Base-by-base conservation (phyloP, 371 early-diverging fungal species). In the Mortierella sp. region DNA sequence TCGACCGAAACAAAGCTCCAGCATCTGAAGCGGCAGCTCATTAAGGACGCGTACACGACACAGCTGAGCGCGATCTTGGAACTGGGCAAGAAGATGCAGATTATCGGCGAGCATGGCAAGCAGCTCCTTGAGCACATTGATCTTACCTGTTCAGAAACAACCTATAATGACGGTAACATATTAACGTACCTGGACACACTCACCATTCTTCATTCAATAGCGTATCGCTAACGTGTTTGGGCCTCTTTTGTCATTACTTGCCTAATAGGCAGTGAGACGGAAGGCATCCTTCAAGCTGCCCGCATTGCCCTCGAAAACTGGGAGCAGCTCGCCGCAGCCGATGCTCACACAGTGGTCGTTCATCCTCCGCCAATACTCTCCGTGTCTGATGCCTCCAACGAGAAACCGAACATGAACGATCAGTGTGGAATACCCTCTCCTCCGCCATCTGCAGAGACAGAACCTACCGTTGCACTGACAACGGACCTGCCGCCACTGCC, bases 61-160 rank as follows among this genome's bases (percentile, higher is more conserved):
- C 70, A 76, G 27, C 42, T 76, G 65, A 64, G 64, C 48, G 76
- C 76, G 31, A 65, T 64, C 11, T 52, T 76, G 4, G 76, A 76
- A 39, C 57, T 76, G 21, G 76, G 76, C 27, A 69, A 50, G 54
- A 69, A 69, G 53, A 76, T 76, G 76, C 70, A 69, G 41, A 76
- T 76, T 30, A 76, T 76, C 58, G 76, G 76, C 19, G 76, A 76
- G 32, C 76, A 76, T 61, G 76, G 76, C 24, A 69, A 64, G 27
- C 53, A 58, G 42, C 48, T 71, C 34, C 49, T 76, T 31, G 61
- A 72, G 1, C 67, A 67, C 31, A 72, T 72, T 19, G 73, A 72
- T 26, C 9, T 54, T 5, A 37, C 50, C 23, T 41, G 63, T 41
- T 21, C 63, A 30, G 32, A 24, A 3, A 8, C 19, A 4, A 7